Percentiles rank a stretch among this genome's conserved stretches.
phyloP scores from a whole-genome alignment of 305 asterid genomes.

The Nicotiana rustica region DNA sequence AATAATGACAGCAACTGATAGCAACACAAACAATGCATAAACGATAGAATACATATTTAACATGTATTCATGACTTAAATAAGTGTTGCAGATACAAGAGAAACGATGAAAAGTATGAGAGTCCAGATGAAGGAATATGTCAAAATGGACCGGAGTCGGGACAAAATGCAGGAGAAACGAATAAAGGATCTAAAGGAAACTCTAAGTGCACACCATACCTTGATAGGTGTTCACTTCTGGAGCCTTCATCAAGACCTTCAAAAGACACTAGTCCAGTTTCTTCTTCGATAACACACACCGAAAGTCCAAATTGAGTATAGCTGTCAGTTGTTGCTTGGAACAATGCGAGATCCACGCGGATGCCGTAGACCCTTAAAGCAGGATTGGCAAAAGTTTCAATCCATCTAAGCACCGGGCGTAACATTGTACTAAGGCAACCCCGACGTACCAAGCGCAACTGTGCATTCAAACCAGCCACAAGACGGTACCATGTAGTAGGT shows the following conservation, averaged over 20 bases:
- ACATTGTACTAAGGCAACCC: slow-evolving; percentile 78
- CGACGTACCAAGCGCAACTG: slow-evolving; percentile 89
- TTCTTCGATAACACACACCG: slow-evolving; percentile 70
- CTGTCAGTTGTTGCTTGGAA: slow-evolving; percentile 77
- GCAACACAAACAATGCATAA: slow-evolving; percentile 6
- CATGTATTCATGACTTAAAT: slow-evolving; percentile 27
- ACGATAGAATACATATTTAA: not conserved
- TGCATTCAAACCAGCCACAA: slow-evolving; percentile 97
- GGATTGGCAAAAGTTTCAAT: slow-evolving; percentile 86
- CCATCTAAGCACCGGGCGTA: slow-evolving; percentile 82
- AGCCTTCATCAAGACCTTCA: slow-evolving; percentile 57
- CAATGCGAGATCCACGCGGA: slow-evolving; percentile 87
- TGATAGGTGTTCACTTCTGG: slow-evolving; percentile 56
- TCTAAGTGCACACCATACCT: slow-evolving; percentile 56
- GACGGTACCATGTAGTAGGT: slow-evolving; percentile 96
- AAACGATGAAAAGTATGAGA: slow-evolving; percentile 13
- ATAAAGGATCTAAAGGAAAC: slow-evolving; percentile 1
- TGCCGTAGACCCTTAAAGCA: slow-evolving; percentile 67
- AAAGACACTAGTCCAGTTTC: slow-evolving; percentile 51
- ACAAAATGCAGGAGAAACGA: slow-evolving; percentile 23
- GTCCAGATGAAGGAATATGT: not conserved
- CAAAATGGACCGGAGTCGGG: not conserved
- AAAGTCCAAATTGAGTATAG: slow-evolving; percentile 81
- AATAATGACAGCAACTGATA: slow-evolving; percentile 12
- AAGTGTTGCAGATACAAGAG: not conserved